Evolutionary conservation across 805 yeast species (phyloP).

Genomic region (Wickerhamomyces bisporus): DNA sequence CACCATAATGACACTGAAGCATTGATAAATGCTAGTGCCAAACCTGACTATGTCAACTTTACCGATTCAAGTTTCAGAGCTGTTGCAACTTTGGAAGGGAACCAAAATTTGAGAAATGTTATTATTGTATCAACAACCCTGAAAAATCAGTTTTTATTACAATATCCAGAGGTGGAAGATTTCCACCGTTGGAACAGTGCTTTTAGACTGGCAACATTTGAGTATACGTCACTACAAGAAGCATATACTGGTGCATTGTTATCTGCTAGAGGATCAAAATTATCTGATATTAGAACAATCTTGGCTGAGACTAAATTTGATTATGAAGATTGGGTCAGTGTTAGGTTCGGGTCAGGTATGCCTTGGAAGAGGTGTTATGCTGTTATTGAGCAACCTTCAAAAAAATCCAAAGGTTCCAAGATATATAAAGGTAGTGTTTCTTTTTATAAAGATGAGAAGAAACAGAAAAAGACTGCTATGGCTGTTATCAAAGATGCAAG

Average conservation of each 20-base stretch:
- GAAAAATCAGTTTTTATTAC: constrained; percentile 81
- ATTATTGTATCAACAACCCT: constrained; percentile 87
- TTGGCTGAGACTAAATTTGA: constrained; percentile 79
- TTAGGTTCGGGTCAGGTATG: constrained; percentile 95
- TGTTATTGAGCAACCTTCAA: constrained; percentile 68
- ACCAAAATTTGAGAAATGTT: constrained; percentile 62
- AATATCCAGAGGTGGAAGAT: constrained; percentile 60
- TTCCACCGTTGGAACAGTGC: constrained; percentile 79
- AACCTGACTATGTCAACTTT: constrained; percentile 85
- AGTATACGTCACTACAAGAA: constrained; percentile 79
- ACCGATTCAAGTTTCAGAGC: constrained; percentile 86
- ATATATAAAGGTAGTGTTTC: constrained; percentile 31
- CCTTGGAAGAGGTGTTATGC: constrained; percentile 96
- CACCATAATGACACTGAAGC: constrained; percentile 40
- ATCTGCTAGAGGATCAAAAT: constrained; percentile 82
- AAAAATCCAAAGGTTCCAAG: constrained; percentile 40
- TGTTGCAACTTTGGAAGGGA: constrained; percentile 55
- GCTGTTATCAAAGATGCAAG: constrained; percentile 70
- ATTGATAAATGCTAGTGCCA: constrained; percentile 53
- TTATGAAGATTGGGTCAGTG: constrained; percentile 93
- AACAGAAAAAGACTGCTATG: constrained; percentile 66
- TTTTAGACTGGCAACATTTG: constrained; percentile 73
- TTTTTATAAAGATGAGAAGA: constrained; percentile 81
- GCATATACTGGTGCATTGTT: constrained; percentile 95
- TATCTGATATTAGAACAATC: constrained; percentile 82